Conservation (phyloP, 352 stramenopile species). For the Globisporangium abappressorium region DNA sequence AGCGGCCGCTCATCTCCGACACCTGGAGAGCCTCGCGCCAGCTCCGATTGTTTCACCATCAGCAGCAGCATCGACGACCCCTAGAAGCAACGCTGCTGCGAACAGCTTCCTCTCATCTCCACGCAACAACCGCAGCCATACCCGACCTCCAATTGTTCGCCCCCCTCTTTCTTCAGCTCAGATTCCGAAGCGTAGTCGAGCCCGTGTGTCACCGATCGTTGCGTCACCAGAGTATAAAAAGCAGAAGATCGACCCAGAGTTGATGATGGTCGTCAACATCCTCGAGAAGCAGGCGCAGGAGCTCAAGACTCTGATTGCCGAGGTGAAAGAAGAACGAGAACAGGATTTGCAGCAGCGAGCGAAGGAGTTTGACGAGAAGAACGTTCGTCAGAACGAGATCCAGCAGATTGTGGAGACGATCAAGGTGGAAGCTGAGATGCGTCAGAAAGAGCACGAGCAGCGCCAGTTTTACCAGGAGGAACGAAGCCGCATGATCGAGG, state of each 20-base stretch:
- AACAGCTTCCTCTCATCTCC: not conserved
- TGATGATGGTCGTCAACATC: slow-evolving; percentile 11
- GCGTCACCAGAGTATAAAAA: not conserved
- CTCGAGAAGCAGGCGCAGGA: slow-evolving; percentile 16
- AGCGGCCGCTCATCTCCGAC: slow-evolving; percentile 4
- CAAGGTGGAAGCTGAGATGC: not conserved
- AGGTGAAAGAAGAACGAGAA: slow-evolving; percentile 2
- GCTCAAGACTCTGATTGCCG: slow-evolving; percentile 7
- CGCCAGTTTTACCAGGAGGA: not conserved
- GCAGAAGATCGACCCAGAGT: slow-evolving; percentile 8
- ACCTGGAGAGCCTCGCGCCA: slow-evolving; percentile 2
- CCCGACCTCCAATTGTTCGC: not conserved
- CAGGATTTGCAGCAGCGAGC: not conserved
- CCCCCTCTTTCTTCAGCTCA: not conserved
- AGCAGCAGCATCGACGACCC: not conserved
- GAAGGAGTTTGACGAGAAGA: not conserved
- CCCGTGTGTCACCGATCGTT: not conserved
- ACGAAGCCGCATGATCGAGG: not conserved
- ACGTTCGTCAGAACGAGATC: not conserved
- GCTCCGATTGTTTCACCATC: not conserved
- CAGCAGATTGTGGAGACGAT: slow-evolving; percentile 11
- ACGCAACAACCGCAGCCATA: not conserved
- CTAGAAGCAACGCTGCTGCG: not conserved
- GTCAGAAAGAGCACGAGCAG: slow-evolving; percentile 4
- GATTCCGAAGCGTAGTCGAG: slow-evolving; percentile 2